Conservation (phyloP, 2,329 filamentous ascomycete species). For the Fusarium sp. region DNA sequence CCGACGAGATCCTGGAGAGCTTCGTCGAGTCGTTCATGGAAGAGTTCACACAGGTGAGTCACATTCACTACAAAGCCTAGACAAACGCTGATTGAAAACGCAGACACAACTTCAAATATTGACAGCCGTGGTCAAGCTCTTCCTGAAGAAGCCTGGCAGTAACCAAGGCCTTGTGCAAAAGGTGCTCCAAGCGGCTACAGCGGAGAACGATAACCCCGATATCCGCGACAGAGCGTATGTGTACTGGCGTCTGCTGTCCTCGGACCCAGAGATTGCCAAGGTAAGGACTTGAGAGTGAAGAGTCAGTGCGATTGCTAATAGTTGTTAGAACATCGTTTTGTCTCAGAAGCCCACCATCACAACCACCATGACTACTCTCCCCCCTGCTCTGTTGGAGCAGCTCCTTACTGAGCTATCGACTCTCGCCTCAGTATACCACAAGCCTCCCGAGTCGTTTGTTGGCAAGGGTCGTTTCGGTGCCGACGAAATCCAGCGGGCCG, state of each 20-base stretch:
- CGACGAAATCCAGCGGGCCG: conserved; percentile 92
- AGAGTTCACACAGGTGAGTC: conserved; percentile 88
- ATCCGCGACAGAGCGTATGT: conserved; percentile 97
- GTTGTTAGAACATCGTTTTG: conserved; percentile 78
- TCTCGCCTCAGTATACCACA: conserved; percentile 97
- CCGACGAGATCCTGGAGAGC: conserved; percentile 89
- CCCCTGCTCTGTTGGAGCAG: conserved; percentile 84
- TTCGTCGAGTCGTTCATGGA: conserved; percentile 97
- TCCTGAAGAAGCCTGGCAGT: conserved; percentile 94
- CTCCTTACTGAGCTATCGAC: conserved; percentile 94
- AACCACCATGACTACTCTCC: conserved; percentile 91
- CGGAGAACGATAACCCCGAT: conserved; percentile 97
- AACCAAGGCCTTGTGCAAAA: conserved; percentile 93
- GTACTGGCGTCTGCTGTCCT: conserved; percentile 96
- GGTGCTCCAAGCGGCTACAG: conserved; percentile 91
- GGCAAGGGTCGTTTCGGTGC: conserved; percentile 94
- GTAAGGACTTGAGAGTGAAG: conserved; percentile 53
- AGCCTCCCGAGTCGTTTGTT: conserved; percentile 97
- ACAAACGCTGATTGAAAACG: background rate
- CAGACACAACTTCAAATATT: conserved; percentile 98
- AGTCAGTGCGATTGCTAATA: conserved; percentile 3
- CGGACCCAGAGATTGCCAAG: conserved; percentile 90
- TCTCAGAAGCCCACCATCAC: conserved; percentile 95
- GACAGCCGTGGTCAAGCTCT: conserved; percentile 96
- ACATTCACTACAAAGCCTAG: background rate